These are phyloP conservation scores for Papiliotrema nemorosa DNA, from an alignment of 1,284 basidiomycete species.

Conservation along the genomic window DNA sequence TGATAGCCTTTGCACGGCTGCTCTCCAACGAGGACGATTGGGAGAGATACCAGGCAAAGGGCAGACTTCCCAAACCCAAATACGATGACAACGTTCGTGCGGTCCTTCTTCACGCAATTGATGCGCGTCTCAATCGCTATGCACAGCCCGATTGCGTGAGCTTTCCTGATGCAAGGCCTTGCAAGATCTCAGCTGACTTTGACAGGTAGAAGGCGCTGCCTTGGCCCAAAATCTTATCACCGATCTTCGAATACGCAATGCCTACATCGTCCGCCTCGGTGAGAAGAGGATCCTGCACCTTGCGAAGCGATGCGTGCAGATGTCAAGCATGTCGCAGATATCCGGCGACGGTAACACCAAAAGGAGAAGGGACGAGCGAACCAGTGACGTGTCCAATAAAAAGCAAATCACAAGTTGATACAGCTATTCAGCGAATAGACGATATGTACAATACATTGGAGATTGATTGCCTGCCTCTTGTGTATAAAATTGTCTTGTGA, in stretches of 20 bases:
- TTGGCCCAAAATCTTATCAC: neutral
- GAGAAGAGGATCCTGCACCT: slow-evolving; percentile 48
- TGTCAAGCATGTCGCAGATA: too few species aligned
- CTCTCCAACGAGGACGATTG: slow-evolving; percentile 66
- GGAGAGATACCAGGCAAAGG: slow-evolving; percentile 61
- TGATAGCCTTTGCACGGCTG: slow-evolving; percentile 69
- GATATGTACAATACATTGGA: too few species aligned
- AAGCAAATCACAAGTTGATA: too few species aligned
- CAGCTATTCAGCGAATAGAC: too few species aligned
- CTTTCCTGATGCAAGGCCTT: neutral
- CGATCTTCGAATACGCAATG: slow-evolving; percentile 11
- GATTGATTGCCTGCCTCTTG: too few species aligned
- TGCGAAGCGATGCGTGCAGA: neutral
- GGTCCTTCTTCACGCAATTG: slow-evolving; percentile 55
- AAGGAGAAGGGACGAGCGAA: too few species aligned
- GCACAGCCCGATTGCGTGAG: neutral
- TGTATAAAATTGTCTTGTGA: too few species aligned
- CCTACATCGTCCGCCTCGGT: slow-evolving; percentile 49
- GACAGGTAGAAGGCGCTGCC: neutral
- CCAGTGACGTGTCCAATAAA: too few species aligned
- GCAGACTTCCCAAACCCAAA: slow-evolving; percentile 74
- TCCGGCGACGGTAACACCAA: too few species aligned
- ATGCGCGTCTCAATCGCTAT: neutral
- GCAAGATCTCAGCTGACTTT: neutral
- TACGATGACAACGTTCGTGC: slow-evolving; percentile 52